Evolutionary conservation across 1,139 yeast genomes (phyloP).

Genomic region (Sugiyamaella xylanicola): DNA sequence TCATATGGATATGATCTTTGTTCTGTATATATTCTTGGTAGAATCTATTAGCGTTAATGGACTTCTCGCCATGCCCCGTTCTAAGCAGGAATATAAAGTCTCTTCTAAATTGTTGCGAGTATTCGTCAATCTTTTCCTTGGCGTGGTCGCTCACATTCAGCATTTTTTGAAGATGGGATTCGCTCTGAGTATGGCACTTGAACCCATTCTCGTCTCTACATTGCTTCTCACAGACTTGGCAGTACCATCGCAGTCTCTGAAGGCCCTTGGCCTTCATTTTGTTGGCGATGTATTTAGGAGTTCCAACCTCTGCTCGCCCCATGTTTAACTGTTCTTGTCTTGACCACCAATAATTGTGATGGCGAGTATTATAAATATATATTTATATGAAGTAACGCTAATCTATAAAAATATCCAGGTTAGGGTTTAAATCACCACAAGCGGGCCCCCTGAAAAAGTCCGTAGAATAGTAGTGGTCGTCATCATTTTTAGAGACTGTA

Average conservation of each 20-base stretch:
- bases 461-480: too few relatives aligned
- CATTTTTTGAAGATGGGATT: conserved; percentile 67
- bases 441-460: too few relatives aligned
- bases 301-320: conserved; percentile 71
- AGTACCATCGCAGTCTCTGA: conserved; percentile 81
- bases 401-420: neutral
- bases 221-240: conserved; percentile 91
- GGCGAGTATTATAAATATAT: neutral
- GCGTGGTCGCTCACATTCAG: conserved; percentile 48
- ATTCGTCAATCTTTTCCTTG: conserved; percentile 56
- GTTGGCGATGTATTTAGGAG: conserved; percentile 80
- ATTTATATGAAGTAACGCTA: neutral
- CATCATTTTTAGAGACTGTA: too few relatives aligned
- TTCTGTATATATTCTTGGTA: conserved; percentile 83
- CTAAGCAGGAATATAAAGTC: conserved; percentile 68
- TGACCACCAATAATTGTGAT: too few relatives aligned
- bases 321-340: conserved; percentile 36
- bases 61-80: conserved; percentile 78
- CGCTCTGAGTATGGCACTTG: conserved; percentile 79
- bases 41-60: conserved; percentile 76
- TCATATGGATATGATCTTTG: conserved; percentile 84
- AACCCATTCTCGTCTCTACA: conserved; percentile 96
- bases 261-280: conserved; percentile 81
- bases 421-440: too few relatives aligned
- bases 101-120: conserved; percentile 58